phyloP scores from a whole-genome alignment of 805 yeast species.

The Kodamaea sagamina region DNA sequence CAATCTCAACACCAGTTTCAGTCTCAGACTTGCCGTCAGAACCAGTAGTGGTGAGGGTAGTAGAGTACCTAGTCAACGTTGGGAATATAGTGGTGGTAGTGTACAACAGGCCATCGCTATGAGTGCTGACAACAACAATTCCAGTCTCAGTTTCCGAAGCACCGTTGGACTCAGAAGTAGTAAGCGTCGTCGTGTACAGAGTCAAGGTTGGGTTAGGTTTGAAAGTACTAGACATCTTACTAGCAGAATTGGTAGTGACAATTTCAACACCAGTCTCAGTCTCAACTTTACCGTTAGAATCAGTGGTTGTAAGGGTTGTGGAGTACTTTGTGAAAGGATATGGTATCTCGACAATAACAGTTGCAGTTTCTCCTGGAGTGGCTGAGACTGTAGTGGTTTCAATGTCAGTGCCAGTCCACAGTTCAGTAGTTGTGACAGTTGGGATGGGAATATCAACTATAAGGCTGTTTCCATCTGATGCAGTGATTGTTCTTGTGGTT shows the following conservation, averaged over 20 bases:
- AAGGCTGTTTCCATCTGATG: too few relatives aligned
- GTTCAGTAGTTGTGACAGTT: constrained; percentile 11
- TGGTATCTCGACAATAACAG: constrained; percentile 16
- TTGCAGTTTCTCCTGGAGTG: constrained; percentile 16
- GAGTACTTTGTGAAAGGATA: too few relatives aligned
- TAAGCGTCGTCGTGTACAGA: constrained; percentile 20
- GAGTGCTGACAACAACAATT: constrained; percentile 20
- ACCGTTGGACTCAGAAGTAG: constrained; percentile 19
- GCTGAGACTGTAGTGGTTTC: constrained; percentile 7
- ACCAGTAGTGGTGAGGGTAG: too few relatives aligned
- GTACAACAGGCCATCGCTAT: constrained; percentile 17
- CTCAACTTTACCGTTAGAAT: too few relatives aligned
- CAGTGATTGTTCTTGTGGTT: background rate
- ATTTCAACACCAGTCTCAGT: too few relatives aligned
- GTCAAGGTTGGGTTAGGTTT: too few relatives aligned
- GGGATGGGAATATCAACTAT: constrained; percentile 16
- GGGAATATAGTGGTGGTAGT: constrained; percentile 16
- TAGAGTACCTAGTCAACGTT: too few relatives aligned
- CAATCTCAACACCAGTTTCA: too few relatives aligned
- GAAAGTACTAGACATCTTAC: too few relatives aligned
- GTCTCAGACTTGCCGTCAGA: too few relatives aligned
- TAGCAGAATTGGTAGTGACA: too few relatives aligned
- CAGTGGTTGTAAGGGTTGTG: too few relatives aligned
- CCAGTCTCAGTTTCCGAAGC: constrained; percentile 20
- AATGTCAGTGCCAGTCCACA: constrained; percentile 14